phyloP scores from a whole-genome alignment of 805 yeast species.

The Tetrapisispora nanseiensis region DNA sequence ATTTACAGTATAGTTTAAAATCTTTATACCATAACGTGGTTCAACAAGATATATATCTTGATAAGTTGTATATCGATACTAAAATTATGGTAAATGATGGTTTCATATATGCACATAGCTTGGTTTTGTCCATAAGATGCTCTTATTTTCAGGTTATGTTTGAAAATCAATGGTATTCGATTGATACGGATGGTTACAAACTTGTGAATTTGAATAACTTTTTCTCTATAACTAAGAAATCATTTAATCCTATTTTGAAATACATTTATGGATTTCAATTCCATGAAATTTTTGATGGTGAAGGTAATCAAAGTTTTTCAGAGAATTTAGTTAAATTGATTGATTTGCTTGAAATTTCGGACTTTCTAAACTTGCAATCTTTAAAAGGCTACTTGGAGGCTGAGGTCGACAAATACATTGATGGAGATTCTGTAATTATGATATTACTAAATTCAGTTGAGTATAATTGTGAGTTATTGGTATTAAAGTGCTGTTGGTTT shows the following conservation, averaged over 20 bases:
- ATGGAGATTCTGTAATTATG: constrained; percentile 48
- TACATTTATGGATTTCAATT: constrained; percentile 45
- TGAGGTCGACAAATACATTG: constrained; percentile 45
- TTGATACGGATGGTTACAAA: constrained; percentile 7
- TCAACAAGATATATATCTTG: neutral
- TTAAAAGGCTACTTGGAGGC: constrained; percentile 55
- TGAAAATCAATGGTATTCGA: constrained; percentile 42
- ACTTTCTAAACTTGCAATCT: constrained; percentile 50
- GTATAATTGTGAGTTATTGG: constrained; percentile 44
- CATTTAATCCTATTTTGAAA: constrained; percentile 41
- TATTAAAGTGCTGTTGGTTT: constrained; percentile 57
- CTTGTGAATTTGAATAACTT: constrained; percentile 39
- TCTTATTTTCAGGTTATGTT: constrained; percentile 54
- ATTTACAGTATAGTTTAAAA: constrained; percentile 6
- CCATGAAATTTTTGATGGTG: constrained; percentile 11
- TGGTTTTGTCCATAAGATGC: constrained; percentile 45
- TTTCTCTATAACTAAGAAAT: constrained; percentile 28
- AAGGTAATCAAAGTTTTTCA: constrained; percentile 9
- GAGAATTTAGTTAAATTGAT: constrained; percentile 30
- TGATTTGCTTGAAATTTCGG: constrained; percentile 51
- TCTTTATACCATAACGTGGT: constrained; percentile 3
- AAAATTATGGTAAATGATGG: constrained; percentile 40
- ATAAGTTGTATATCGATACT: too few relatives aligned
- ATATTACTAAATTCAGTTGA: constrained; percentile 46
- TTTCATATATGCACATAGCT: constrained; percentile 37